These are phyloP conservation scores for Phytophthora macrochlamydospora DNA, from an alignment of 352 stramenopile genomes.

Conservation along the genomic window DNA sequence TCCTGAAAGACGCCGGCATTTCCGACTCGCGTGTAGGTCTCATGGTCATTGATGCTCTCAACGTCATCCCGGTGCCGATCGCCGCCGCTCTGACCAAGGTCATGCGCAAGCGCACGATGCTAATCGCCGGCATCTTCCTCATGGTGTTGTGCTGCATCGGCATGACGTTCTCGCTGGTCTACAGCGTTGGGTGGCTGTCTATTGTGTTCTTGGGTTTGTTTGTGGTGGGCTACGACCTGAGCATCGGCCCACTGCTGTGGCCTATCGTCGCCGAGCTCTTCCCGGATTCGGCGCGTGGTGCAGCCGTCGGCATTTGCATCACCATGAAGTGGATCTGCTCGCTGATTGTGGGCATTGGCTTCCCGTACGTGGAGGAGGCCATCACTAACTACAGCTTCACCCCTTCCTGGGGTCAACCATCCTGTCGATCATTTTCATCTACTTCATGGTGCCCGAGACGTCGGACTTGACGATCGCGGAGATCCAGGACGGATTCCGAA, in stretches of 20 bases:
- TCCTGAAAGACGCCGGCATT: slow-evolving; percentile 50
- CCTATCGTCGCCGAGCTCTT: slow-evolving; percentile 45
- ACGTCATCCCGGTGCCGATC: slow-evolving; percentile 35
- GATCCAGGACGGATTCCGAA: slow-evolving; percentile 47
- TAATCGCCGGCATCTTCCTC: slow-evolving; percentile 33
- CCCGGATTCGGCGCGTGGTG: slow-evolving; percentile 44
- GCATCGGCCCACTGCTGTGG: slow-evolving; percentile 55
- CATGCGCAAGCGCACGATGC: slow-evolving; percentile 38
- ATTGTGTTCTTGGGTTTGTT: slow-evolving; percentile 43
- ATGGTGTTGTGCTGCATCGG: slow-evolving; percentile 39
- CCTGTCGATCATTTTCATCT: slow-evolving; percentile 34
- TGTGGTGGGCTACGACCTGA: slow-evolving; percentile 43
- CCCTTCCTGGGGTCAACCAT: slow-evolving; percentile 43
- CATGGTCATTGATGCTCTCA: slow-evolving; percentile 48
- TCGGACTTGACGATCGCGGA: slow-evolving; percentile 51
- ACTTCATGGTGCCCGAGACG: slow-evolving; percentile 52
- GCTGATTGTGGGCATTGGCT: slow-evolving; percentile 50
- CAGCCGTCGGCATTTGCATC: slow-evolving; percentile 33
- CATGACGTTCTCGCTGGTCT: slow-evolving; percentile 36
- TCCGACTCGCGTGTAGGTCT: slow-evolving; percentile 43
- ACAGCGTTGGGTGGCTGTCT: slow-evolving; percentile 25
- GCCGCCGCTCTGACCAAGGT: slow-evolving; percentile 21
- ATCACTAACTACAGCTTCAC: slow-evolving; percentile 44
- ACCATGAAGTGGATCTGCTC: slow-evolving; percentile 50
- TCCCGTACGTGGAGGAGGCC: slow-evolving; percentile 46